Evolutionary conservation across 768 basidiomycete genomes (phyloP).

Genomic region (Lactarius vividus): DNA sequence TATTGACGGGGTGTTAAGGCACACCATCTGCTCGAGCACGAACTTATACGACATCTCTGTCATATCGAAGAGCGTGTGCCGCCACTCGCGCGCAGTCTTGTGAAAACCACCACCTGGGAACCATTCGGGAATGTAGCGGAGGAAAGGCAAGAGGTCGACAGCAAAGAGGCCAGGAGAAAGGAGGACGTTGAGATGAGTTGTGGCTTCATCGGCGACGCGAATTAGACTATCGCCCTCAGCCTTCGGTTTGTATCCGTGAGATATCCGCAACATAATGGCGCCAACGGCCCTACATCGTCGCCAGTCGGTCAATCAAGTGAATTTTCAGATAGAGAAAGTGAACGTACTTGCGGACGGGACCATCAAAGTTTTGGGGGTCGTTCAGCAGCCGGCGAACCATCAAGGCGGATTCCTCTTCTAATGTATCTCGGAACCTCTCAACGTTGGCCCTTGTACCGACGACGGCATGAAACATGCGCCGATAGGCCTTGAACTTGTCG

Average conservation of each 20-base stretch:
- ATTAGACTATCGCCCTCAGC: constrained; percentile 26
- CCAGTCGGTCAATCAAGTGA: background rate
- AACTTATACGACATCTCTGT: constrained; percentile 25
- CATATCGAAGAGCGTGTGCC: constrained; percentile 23
- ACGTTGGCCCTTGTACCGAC: constrained; percentile 26
- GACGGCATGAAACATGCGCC: constrained; percentile 25
- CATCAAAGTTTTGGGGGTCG: constrained; percentile 20
- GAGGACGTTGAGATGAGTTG: constrained; percentile 23
- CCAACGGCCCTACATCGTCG: constrained; percentile 23
- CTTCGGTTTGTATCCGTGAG: constrained; percentile 28
- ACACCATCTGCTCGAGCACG: constrained; percentile 26
- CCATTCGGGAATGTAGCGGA: constrained; percentile 30
- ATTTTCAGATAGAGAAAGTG: too few species aligned
- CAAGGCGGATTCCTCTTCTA: constrained; percentile 25
- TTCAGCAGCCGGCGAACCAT: constrained; percentile 21
- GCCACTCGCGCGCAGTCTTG: constrained; percentile 26
- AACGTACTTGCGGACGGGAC: constrained; percentile 28
- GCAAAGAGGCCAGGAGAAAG: constrained; percentile 22
- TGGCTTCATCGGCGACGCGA: constrained; percentile 29
- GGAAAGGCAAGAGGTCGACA: constrained; percentile 30
- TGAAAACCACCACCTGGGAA: constrained; percentile 31
- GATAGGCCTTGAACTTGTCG: constrained; percentile 28
- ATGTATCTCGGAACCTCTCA: constrained; percentile 23
- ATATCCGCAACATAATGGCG: constrained; percentile 27
- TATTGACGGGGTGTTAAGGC: background rate